These are phyloP conservation scores for Talaromyces borbonicus DNA, from an alignment of 495 filamentous ascomycete genomes.

Conservation along the genomic window DNA sequence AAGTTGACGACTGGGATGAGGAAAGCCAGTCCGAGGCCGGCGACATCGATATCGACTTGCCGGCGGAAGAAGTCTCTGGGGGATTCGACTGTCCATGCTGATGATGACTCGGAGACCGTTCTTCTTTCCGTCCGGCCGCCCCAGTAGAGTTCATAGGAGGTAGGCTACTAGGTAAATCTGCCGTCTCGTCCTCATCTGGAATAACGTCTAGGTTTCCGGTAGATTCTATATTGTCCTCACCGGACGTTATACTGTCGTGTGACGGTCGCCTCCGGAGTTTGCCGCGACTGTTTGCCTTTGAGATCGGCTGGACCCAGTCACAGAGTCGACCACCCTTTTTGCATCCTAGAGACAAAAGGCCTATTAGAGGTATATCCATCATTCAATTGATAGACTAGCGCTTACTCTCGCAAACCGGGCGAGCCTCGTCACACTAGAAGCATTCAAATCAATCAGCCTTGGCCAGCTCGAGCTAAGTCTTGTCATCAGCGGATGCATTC, in stretches of 20 bases:
- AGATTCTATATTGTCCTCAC: slow-evolving; percentile 34
- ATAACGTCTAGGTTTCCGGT: slow-evolving; percentile 49
- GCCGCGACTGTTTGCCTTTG: slow-evolving; percentile 33
- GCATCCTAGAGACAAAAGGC: slow-evolving; percentile 46
- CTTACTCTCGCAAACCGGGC: slow-evolving; percentile 79
- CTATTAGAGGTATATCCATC: slow-evolving; percentile 13
- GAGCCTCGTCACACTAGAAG: slow-evolving; percentile 71
- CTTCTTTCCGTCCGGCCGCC: slow-evolving; percentile 23
- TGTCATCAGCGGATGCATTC: slow-evolving; percentile 13
- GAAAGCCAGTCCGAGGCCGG: slow-evolving; percentile 34
- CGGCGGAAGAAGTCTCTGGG: slow-evolving; percentile 27
- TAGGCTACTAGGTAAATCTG: slow-evolving; percentile 13
- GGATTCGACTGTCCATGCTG: slow-evolving; percentile 32
- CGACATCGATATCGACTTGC: slow-evolving; percentile 30
- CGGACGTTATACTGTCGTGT: slow-evolving; percentile 40
- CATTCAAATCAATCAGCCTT: neutral
- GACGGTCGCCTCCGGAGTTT: slow-evolving; percentile 36
- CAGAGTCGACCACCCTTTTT: slow-evolving; percentile 80
- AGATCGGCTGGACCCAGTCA: slow-evolving; percentile 63
- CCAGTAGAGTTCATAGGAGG: slow-evolving; percentile 4
- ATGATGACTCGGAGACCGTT: slow-evolving; percentile 26
- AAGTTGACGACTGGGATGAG: slow-evolving; percentile 24
- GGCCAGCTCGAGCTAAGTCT: neutral
- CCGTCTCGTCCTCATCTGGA: slow-evolving; percentile 54
- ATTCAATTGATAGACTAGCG: slow-evolving; percentile 11